Percentiles rank a stretch among this genome's conserved stretches.
These are phyloP conservation scores for Epichloe amarillans DNA, from an alignment of 2,329 filamentous ascomycete species.

Conservation along the genomic window DNA sequence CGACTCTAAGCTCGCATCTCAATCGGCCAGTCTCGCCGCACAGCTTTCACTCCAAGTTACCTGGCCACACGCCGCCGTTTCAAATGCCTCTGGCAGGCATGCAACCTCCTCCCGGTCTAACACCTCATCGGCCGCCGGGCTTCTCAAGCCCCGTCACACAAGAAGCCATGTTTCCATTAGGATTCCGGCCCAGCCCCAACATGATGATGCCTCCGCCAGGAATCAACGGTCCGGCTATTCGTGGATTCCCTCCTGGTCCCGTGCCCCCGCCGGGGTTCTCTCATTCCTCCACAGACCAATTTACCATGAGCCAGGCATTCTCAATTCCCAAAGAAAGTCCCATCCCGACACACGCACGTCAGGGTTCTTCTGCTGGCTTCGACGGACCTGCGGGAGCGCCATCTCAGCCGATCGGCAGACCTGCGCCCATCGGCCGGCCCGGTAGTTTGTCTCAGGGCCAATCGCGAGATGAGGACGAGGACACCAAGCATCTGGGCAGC, in stretches of 20 bases:
- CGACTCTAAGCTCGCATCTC: slow-evolving; percentile 16
- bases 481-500: slow-evolving; percentile 74
- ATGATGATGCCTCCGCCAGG: slow-evolving; percentile 39
- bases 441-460: slow-evolving; percentile 53
- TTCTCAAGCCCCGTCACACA: slow-evolving; percentile 47
- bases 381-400: slow-evolving; percentile 40
- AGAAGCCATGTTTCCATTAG: slow-evolving; percentile 32
- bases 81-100: slow-evolving; percentile 45
- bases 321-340: slow-evolving; percentile 19
- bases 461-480: slow-evolving; percentile 44
- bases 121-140: slow-evolving; percentile 27
- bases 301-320: slow-evolving; percentile 18
- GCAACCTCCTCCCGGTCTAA: slow-evolving; percentile 27
- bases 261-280: slow-evolving; percentile 26
- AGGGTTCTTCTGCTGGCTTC: slow-evolving; percentile 62
- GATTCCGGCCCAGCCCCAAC: slow-evolving; percentile 31
- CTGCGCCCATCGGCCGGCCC: slow-evolving; percentile 78
- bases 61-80: slow-evolving; percentile 32
- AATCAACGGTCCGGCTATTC: slow-evolving; percentile 29
- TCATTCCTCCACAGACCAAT: slow-evolving; percentile 18
- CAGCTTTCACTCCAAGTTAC: slow-evolving; percentile 19
- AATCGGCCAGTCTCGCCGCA: slow-evolving; percentile 45
- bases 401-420: slow-evolving; percentile 65
- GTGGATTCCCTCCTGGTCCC: slow-evolving; percentile 28
- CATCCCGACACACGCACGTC: slow-evolving; percentile 53